phyloP scores from a whole-genome alignment of 2,329 filamentous ascomycete species.

The Penicillium psychrosexuale region DNA sequence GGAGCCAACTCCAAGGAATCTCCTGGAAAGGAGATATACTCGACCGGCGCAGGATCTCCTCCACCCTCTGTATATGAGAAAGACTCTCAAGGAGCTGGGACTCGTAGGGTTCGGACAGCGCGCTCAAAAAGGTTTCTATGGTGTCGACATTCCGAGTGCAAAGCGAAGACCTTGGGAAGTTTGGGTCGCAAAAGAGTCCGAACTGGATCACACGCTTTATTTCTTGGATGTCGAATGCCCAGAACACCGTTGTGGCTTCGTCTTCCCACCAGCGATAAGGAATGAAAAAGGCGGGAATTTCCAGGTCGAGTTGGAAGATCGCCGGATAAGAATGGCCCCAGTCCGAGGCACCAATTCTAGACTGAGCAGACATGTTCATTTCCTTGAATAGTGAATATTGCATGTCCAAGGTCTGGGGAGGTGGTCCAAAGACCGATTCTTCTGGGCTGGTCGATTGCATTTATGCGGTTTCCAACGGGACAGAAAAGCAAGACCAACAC shows the following conservation, averaged over 20 bases:
- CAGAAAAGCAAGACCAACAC: constrained; percentile 9
- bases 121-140: constrained; percentile 34
- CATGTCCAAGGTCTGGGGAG: neutral
- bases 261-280: constrained; percentile 44
- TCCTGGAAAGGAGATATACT: constrained; percentile 21
- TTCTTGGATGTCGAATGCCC: constrained; percentile 38
- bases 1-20: constrained; percentile 39
- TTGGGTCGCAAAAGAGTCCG: constrained; percentile 35
- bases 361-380: constrained; percentile 9
- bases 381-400: neutral
- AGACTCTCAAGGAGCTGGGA: constrained; percentile 26
- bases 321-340: constrained; percentile 27
- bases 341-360: constrained; percentile 2
- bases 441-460: constrained; percentile 19
- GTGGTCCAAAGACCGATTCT: constrained; percentile 9
- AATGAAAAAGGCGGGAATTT: constrained; percentile 34
- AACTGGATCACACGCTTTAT: constrained; percentile 40
- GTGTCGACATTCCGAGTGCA: constrained; percentile 32
- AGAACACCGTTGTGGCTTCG: constrained; percentile 38
- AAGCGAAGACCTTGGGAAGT: constrained; percentile 35
- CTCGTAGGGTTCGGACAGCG: constrained; percentile 30
- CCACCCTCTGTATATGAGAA: constrained; percentile 39
- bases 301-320: constrained; percentile 29
- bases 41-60: constrained; percentile 39
- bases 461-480: constrained; percentile 11